Base-by-base conservation (phyloP, 192 early-diverging fungal species). In the Linnemannia exigua region DNA sequence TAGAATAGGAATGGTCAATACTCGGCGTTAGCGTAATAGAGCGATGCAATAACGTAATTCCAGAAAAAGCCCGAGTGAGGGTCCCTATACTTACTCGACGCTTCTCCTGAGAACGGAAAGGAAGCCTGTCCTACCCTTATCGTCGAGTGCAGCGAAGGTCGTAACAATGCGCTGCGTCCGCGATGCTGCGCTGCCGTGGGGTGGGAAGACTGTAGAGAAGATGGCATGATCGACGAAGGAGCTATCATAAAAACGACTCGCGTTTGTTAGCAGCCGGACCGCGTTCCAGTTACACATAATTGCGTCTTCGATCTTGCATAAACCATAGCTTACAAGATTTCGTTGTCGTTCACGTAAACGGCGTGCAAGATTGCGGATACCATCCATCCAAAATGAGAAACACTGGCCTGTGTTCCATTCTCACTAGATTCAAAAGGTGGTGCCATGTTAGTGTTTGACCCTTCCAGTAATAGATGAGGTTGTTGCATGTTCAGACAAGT, bases 261-360 rank as follows among this genome's bases (percentile, higher is more conserved):
- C 12, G 48, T 14, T 8, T 14, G 25, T 63, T 63, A 63, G 28
- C 28, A 2, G 6, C 54, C n/a, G 54, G 22, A 58, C n/a, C 1
- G 5, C 2, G 22, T 11, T 58, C n/a, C 22, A 7, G n/a, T 58
- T 7, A 5, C 1, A 25, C 11, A 11, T 2, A 58, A 58, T 7
- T 25, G n/a, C 16, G 7, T 54, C 8, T 22, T n/a, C 22, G 12
- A 58, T 11, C 8, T 58, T 58, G 1, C 16, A 58, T 25, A 58
- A 46, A 36, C n/a, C 36, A 4, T 25, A 35, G 79, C 92, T 82
- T 90, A 95, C 94, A 90, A 93, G 8, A 94, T 88, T n/a, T 97
- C 95, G 5, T 89, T 79, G 66, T 98, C 97, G 77, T 96, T 95
- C 31, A 96, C 88, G 82, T 97, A 99, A 22, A 97, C 82, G n/a